phyloP scores from a whole-genome alignment of 1,139 yeast species.

The Groenewaldozyma auringiensis region DNA sequence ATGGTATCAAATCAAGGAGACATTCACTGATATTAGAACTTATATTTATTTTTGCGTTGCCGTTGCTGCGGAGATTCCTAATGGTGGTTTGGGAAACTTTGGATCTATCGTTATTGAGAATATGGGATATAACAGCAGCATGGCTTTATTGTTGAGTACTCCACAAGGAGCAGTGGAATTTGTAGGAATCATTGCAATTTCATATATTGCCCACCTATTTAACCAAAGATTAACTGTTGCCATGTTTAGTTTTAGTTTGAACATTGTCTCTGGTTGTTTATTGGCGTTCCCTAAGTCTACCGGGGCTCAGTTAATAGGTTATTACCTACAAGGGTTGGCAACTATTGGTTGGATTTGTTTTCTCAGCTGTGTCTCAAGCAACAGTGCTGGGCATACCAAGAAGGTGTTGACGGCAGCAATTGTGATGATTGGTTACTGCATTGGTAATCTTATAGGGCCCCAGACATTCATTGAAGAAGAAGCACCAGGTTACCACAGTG shows the following conservation, averaged over 20 bases:
- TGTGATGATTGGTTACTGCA: conserved; percentile 49
- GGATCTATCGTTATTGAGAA: conserved; percentile 35
- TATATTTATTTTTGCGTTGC: conserved; percentile 40
- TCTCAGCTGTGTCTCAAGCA: conserved; percentile 44
- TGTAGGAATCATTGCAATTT: conserved; percentile 25
- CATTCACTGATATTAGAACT: conserved; percentile 39
- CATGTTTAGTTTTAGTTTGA: conserved; percentile 29
- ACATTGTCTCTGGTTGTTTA: conserved; percentile 35
- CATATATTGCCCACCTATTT: conserved; percentile 20
- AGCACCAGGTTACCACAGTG: conserved; percentile 46
- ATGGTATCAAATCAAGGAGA: conserved; percentile 43
- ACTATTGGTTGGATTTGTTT: conserved; percentile 42
- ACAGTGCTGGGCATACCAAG: conserved; percentile 56
- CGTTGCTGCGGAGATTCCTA: conserved; percentile 41
- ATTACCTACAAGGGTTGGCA: conserved; percentile 33
- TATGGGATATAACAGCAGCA: conserved; percentile 34
- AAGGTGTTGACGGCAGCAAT: conserved; percentile 40
- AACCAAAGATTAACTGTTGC: conserved; percentile 37
- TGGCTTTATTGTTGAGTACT: conserved; percentile 36
- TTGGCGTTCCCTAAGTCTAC: conserved; percentile 38
- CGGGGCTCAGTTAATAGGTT: conserved; percentile 35
- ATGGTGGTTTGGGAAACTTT: conserved; percentile 47
- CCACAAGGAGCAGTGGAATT: conserved; percentile 35
- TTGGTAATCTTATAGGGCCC: conserved; percentile 53
- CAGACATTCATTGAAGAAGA: conserved; percentile 43